Conservation (phyloP, 2,329 filamentous ascomycete genomes). For the Fusarium neocosmosporiellum region DNA sequence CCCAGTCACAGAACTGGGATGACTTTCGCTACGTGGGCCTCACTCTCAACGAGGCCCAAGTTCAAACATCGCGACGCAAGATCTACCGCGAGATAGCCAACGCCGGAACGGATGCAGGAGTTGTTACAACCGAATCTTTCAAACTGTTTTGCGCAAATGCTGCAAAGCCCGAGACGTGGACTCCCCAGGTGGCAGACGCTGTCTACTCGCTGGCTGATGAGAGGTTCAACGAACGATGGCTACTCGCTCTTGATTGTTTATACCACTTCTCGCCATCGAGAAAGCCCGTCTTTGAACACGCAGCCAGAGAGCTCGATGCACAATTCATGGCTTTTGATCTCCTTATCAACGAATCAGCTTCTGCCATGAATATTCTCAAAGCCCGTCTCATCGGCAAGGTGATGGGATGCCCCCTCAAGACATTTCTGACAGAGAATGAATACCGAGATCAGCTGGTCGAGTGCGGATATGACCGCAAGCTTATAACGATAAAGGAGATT, state of each 20-base stretch:
- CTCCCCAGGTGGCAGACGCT: slow-evolving; percentile 30
- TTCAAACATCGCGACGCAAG: slow-evolving; percentile 49
- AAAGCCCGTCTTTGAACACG: slow-evolving; percentile 56
- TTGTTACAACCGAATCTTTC: slow-evolving; percentile 37
- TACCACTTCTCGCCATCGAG: slow-evolving; percentile 68
- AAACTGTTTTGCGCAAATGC: slow-evolving; percentile 62
- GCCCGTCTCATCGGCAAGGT: slow-evolving; percentile 57
- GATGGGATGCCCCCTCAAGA: slow-evolving; percentile 60
- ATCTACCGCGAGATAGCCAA: slow-evolving; percentile 40
- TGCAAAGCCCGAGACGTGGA: slow-evolving; percentile 58
- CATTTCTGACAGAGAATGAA: slow-evolving; percentile 58
- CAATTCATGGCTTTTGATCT: slow-evolving; percentile 68
- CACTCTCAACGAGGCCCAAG: slow-evolving; percentile 61
- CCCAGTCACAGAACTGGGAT: slow-evolving; percentile 32
- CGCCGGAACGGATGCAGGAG: neutral
- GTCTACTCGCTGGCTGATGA: slow-evolving; percentile 43
- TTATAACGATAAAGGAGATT: slow-evolving; percentile 61
- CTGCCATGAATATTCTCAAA: slow-evolving; percentile 43
- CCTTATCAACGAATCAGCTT: slow-evolving; percentile 51
- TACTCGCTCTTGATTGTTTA: slow-evolving; percentile 66
- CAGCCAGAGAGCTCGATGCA: slow-evolving; percentile 55
- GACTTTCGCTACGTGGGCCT: slow-evolving; percentile 63
- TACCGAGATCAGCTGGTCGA: slow-evolving; percentile 59
- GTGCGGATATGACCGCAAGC: slow-evolving; percentile 58
- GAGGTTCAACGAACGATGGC: slow-evolving; percentile 54